phyloP scores from a whole-genome alignment of 192 early-diverging fungal species.

The Coemansia sp. region DNA sequence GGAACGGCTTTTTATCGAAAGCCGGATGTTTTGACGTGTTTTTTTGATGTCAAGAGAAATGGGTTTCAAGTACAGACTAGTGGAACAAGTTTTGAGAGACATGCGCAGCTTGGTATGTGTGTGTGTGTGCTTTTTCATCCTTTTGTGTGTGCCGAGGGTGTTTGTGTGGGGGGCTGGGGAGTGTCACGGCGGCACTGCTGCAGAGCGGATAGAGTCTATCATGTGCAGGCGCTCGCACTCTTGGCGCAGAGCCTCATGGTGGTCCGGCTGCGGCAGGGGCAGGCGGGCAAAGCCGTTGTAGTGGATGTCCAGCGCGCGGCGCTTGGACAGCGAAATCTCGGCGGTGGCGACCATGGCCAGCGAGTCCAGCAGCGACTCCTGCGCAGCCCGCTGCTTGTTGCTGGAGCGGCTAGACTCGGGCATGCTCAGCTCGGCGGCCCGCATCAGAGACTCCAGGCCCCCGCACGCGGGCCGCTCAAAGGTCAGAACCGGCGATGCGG shows the following conservation, averaged over 20 bases:
- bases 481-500: neutral
- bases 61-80: too few species aligned
- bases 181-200: too few species aligned
- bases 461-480: neutral
- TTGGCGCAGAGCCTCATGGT: conserved; percentile 36
- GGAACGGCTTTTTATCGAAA: too few species aligned
- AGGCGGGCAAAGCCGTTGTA: conserved; percentile 1
- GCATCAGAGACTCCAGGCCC: conserved; percentile 37
- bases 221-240: conserved; percentile 39
- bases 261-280: conserved; percentile 1
- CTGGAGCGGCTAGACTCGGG: conserved; percentile 3
- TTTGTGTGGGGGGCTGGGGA: too few species aligned
- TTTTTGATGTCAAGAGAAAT: too few species aligned
- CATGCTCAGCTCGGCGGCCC: conserved; percentile 25
- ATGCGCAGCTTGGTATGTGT: too few species aligned
- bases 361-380: conserved; percentile 19
- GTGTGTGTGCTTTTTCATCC: too few species aligned
- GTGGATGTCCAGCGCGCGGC: conserved; percentile 3
- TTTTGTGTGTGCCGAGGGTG: too few species aligned
- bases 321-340: conserved; percentile 26
- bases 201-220: neutral
- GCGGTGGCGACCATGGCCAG: conserved; percentile 40
- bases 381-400: neutral
- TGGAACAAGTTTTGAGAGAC: too few species aligned
- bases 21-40: too few species aligned